phyloP scores from a whole-genome alignment of 306 rosid genomes.

The Carpinus fangiana region DNA sequence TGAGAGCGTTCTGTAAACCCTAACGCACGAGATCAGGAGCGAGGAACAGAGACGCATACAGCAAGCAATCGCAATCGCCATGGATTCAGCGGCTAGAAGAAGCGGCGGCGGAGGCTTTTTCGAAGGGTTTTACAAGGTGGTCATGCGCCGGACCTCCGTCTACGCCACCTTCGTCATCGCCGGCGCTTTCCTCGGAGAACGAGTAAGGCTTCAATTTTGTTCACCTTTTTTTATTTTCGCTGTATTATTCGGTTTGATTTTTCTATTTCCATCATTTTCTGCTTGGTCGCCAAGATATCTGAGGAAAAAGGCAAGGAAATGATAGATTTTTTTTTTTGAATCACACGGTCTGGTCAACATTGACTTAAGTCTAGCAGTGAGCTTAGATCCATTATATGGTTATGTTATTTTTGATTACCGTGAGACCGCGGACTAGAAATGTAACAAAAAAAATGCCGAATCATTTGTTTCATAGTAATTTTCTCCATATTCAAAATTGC shows the following conservation, averaged over 20 bases:
- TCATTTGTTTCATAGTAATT: too few species aligned
- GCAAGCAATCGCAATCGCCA: constrained; percentile 24
- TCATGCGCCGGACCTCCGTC: constrained; percentile 91
- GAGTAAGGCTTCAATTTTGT: constrained; percentile 44
- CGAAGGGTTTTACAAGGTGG: constrained; percentile 77
- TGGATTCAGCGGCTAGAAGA: constrained; percentile 64
- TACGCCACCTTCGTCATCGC: constrained; percentile 81
- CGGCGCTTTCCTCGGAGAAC: constrained; percentile 93
- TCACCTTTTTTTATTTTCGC: background rate
- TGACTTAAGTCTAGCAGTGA: background rate
- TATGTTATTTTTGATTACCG: background rate
- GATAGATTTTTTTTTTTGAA: background rate
- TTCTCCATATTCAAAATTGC: background rate
- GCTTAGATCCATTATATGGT: background rate
- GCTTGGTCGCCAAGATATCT: background rate
- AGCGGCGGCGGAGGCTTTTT: constrained; percentile 62
- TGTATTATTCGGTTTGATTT: background rate
- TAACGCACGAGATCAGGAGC: constrained; percentile 30
- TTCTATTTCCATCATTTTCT: background rate
- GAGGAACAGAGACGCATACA: background rate
- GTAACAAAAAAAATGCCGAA: too few species aligned
- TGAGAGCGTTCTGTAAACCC: constrained; percentile 20
- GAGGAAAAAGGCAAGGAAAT: constrained; percentile 1
- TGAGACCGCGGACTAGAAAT: background rate
- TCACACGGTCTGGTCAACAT: background rate